Evolutionary conservation across 202 grass and related monocot species (phyloP).

Genomic region (Digitaria exilis): DNA sequence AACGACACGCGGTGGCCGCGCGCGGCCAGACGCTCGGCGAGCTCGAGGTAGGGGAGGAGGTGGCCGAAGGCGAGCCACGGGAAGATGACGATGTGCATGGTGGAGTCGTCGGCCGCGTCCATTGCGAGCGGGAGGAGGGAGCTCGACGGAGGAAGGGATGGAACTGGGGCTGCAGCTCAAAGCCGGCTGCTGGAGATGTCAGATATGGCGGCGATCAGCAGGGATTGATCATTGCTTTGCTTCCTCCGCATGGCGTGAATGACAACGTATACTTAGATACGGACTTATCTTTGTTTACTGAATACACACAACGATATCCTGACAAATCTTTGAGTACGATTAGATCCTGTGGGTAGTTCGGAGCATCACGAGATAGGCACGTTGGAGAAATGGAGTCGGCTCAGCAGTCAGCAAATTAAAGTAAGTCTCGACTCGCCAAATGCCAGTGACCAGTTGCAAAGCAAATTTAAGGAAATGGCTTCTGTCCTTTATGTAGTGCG

Average conservation of each 20-base stretch:
- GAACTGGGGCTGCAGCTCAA: neutral
- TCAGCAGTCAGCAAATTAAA: too few relatives aligned
- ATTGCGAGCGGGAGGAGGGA: neutral
- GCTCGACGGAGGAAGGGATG: neutral
- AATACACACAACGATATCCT: neutral
- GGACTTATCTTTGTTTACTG: neutral
- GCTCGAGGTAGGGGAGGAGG: slow-evolving; percentile 41
- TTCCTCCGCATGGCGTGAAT: neutral
- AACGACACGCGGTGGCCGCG: slow-evolving; percentile 54
- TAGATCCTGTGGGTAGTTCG: neutral
- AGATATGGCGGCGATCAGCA: too few relatives aligned
- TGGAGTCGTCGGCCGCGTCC: neutral
- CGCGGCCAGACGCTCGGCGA: slow-evolving; percentile 38
- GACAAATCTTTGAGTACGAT: neutral
- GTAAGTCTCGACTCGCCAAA: too few relatives aligned
- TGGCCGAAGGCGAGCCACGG: slow-evolving; percentile 62
- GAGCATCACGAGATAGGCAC: neutral
- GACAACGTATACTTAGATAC: neutral
- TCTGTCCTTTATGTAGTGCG: neutral
- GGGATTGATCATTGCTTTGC: too few relatives aligned
- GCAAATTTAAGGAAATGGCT: neutral
- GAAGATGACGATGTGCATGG: slow-evolving; percentile 44
- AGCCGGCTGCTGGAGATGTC: neutral
- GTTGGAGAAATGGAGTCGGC: too few relatives aligned
- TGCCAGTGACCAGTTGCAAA: neutral